A percentile compares a stretch with the other conserved stretches of the same genome.
Conservation (phyloP, 257 asterid genomes). For the Przewalskia tangutica region DNA sequence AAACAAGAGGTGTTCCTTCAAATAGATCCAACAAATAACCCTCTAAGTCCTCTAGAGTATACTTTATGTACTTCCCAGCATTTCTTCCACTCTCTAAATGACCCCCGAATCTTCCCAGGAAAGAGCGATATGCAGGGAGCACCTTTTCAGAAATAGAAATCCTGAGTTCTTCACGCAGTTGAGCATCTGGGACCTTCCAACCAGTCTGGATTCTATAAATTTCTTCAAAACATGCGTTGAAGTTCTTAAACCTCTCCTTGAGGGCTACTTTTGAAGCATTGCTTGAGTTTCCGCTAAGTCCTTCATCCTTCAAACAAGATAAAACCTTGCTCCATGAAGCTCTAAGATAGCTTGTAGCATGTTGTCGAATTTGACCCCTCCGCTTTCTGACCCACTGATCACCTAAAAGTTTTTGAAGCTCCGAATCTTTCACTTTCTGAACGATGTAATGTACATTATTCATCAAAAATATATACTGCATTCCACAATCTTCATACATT, state of each 20-base stretch:
- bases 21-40: slow-evolving; percentile 76
- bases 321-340: slow-evolving; percentile 84
- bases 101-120: slow-evolving; percentile 76
- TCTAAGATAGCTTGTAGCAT: slow-evolving; percentile 83
- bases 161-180: slow-evolving; percentile 94
- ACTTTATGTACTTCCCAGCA: slow-evolving; percentile 79
- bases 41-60: slow-evolving; percentile 76
- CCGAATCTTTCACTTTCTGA: slow-evolving; percentile 86
- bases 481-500: slow-evolving; percentile 74
- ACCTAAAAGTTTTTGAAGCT: slow-evolving; percentile 68
- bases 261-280: slow-evolving; percentile 68
- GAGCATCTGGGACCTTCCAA: slow-evolving; percentile 94
- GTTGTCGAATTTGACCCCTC: slow-evolving; percentile 69
- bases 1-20: slow-evolving; percentile 77
- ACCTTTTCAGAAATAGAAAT: slow-evolving; percentile 88
- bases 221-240: slow-evolving; percentile 89
- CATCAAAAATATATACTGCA: slow-evolving; percentile 82
- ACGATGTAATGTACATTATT: slow-evolving; percentile 84
- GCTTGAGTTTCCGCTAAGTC: slow-evolving; percentile 73
- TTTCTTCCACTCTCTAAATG: slow-evolving; percentile 83
- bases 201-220: slow-evolving; percentile 75
- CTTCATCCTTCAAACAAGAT: slow-evolving; percentile 79
- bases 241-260: slow-evolving; percentile 86
- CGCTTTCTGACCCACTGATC: slow-evolving; percentile 77
- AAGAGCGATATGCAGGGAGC: slow-evolving; percentile 88